phyloP scores from a whole-genome alignment of 2,329 filamentous ascomycete genomes.

The Scedosporium minutisporum region DNA sequence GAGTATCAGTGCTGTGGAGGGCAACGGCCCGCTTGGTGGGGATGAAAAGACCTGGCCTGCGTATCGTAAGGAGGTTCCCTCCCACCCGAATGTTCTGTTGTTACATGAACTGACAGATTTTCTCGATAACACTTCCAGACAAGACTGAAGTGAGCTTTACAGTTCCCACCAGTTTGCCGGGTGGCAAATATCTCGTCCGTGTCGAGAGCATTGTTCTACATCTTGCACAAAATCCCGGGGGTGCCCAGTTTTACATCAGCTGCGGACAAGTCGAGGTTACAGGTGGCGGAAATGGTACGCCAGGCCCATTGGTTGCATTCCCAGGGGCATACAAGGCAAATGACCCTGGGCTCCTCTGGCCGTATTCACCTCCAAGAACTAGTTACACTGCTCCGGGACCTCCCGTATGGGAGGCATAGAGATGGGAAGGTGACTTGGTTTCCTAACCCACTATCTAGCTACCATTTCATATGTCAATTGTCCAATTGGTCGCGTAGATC shows the following conservation, averaged over 20 bases:
- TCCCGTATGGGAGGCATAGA: constrained; percentile 15
- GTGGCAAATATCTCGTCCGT: constrained; percentile 25
- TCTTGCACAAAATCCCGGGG: constrained; percentile 18
- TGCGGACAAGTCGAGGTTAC: constrained; percentile 24
- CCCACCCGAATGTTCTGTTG: not conserved
- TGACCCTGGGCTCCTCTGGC: constrained; percentile 23
- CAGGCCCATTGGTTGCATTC: constrained; percentile 20
- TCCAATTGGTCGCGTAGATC: no score
- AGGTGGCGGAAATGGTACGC: constrained; percentile 19
- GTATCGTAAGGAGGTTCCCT: not conserved
- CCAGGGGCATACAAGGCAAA: constrained; percentile 22
- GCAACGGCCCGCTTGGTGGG: not conserved
- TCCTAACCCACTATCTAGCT: not conserved
- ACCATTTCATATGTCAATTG: no score
- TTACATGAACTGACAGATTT: not conserved
- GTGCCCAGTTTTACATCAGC: constrained; percentile 27
- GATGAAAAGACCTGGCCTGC: constrained; percentile 2
- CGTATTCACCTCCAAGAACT: constrained; percentile 23
- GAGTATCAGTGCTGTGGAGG: constrained; percentile 19
- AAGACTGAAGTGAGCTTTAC: constrained; percentile 10
- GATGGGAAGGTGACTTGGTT: not conserved
- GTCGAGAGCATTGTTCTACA: constrained; percentile 27
- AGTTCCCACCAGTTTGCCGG: constrained; percentile 18
- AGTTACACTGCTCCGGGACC: constrained; percentile 24
- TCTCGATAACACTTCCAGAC: not conserved